Percentiles rank a stretch among this genome's conserved stretches.
Evolutionary conservation across 257 asterid species (phyloP).

Genomic region (Osmanthus fragrans): DNA sequence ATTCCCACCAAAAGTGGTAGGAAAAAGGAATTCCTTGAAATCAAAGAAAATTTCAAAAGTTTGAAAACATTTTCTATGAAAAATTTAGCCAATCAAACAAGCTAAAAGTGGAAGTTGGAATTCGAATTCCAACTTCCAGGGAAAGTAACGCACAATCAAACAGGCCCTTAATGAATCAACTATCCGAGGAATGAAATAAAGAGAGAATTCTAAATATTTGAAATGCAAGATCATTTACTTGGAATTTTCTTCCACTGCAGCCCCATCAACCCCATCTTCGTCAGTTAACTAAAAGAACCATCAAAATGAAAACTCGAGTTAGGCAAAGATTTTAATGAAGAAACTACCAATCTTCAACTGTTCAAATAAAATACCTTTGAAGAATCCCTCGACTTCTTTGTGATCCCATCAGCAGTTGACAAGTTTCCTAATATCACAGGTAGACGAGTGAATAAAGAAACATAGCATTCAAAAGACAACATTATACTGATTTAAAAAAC

Average conservation of each 20-base stretch:
- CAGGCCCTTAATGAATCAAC: slow-evolving; percentile 25
- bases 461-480: neutral
- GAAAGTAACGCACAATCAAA: too few species aligned
- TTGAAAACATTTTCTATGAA: too few species aligned
- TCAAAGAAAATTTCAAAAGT: too few species aligned
- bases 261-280: slow-evolving; percentile 52
- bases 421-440: slow-evolving; percentile 33
- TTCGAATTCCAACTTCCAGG: too few species aligned
- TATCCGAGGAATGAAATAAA: neutral
- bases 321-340: slow-evolving; percentile 15
- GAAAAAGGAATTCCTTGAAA: too few species aligned
- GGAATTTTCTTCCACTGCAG: slow-evolving; percentile 59
- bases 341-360: neutral
- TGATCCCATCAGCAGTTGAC: slow-evolving; percentile 47
- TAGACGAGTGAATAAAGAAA: slow-evolving; percentile 16
- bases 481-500: neutral
- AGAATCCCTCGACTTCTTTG: slow-evolving; percentile 42
- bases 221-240: slow-evolving; percentile 45
- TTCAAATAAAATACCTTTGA: slow-evolving; percentile 44
- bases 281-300: slow-evolving; percentile 37
- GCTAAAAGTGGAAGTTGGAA: too few species aligned
- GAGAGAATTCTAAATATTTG: neutral
- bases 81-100: too few species aligned
- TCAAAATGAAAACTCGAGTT: slow-evolving; percentile 6
- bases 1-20: too few species aligned